Base-by-base conservation (phyloP, 805 yeast genomes). In the Starmerella roubikii region DNA sequence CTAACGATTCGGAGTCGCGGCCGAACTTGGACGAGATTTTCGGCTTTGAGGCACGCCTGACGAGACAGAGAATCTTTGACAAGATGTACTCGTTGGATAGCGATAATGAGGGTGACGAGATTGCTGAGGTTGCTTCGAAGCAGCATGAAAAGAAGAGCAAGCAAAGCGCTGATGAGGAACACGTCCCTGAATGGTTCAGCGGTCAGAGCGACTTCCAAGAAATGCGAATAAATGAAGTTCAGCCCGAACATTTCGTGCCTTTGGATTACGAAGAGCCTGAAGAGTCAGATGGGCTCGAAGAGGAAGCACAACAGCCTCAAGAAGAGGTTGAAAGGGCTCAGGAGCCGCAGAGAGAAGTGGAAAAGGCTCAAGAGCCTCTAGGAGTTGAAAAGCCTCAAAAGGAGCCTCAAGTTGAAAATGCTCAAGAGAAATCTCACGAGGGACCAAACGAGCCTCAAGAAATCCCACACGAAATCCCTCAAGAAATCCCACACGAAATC, bases 231-330 rank as follows among this genome's bases (percentile, higher is more conserved):
- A 26, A 28, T 17, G 31, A 23, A 18, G 15, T 13, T 12, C 21
- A 4, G 2, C 34, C 29, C 18, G 37, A 43, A 2, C 20, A 43
- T 44, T 47, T 62, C 15, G 66, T 61, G 20, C 72, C 67, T 35
- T 52, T 65, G 26, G 77, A 77, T 30, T 64, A 58, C 7, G 42
- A 44, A 23, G 24, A 30, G 12, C 24, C 18, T 5, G 33, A 30
- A 6, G 33, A 20, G 8, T 18, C 15, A 26, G n/a, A 26, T 9
- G 34, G 10, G 17, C 34, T 16, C 17, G 24, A 19, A 31, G 25
- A 18, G 11, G 16, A 31, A 31, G 5, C 13, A 31, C 17, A 7
- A 15, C 11, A 13, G 20, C 24, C 18, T 7, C 11, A 20, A 24
- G 7, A 32, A 15, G 12, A 5, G 8, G n/a, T 17, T 19, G 15